A percentile compares a stretch with the other conserved stretches of the same genome.
phyloP scores from a whole-genome alignment of 768 basidiomycete species.

The Cantharellus cinnabarinus region DNA sequence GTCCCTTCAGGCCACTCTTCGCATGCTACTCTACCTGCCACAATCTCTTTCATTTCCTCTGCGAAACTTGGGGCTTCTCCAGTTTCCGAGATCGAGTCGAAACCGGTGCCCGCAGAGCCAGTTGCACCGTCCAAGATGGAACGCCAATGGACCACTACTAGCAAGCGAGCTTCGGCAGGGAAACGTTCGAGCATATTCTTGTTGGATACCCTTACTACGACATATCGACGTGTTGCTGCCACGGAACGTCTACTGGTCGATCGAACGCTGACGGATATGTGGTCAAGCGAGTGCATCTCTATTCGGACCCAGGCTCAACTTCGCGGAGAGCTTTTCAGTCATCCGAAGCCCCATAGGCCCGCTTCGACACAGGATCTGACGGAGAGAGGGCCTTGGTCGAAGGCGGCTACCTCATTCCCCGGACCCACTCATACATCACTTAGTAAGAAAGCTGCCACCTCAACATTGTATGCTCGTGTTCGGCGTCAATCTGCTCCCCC shows the following conservation, averaged over 20 bases:
- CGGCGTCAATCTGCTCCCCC: no score
- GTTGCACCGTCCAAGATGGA: not conserved
- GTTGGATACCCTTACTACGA: not conserved
- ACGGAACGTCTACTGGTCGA: constrained; percentile 53
- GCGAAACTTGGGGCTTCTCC: not conserved
- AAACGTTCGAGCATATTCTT: not conserved
- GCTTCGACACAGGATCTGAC: not conserved
- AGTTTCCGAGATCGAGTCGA: not conserved
- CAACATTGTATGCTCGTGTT: no score
- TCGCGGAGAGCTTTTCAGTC: constrained; percentile 33
- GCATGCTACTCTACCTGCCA: no score
- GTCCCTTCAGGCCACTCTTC: not conserved
- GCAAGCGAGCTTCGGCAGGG: not conserved
- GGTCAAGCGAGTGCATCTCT: constrained; percentile 48
- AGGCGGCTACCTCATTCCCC: no score
- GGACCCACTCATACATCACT: no score
- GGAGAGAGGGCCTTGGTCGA: no score
- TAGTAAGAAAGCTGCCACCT: no score
- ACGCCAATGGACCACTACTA: no score
- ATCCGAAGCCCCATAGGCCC: constrained; percentile 20
- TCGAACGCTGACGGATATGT: constrained; percentile 57
- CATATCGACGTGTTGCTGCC: constrained; percentile 30
- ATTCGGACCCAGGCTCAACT: constrained; percentile 45
- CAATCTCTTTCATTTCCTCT: not conserved
- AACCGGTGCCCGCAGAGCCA: not conserved